phyloP scores from a whole-genome alignment of 331 rosid genomes.

The Prunus yedoensis region DNA sequence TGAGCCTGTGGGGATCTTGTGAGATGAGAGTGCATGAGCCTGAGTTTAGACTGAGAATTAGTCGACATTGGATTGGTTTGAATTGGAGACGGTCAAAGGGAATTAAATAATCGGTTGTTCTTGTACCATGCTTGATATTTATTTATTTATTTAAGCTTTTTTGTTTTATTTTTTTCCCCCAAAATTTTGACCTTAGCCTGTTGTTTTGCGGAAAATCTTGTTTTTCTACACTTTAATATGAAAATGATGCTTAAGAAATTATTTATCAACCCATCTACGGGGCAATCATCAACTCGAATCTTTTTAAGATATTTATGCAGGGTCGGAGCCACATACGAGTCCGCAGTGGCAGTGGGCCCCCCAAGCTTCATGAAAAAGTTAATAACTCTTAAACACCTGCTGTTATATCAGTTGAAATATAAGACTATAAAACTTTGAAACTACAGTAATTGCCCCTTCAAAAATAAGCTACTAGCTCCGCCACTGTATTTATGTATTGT shows the following conservation, averaged over 20 bases:
- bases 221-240: background rate
- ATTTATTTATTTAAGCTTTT: background rate
- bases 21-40: background rate
- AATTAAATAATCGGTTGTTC: background rate
- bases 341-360: too few species aligned
- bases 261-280: background rate
- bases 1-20: background rate
- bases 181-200: slow-evolving; percentile 3
- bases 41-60: background rate
- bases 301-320: too few species aligned
- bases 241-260: background rate
- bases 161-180: background rate
- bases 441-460: too few species aligned
- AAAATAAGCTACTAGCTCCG: too few species aligned
- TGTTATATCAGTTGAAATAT: too few species aligned
- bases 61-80: slow-evolving; percentile 14
- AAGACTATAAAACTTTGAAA: too few species aligned
- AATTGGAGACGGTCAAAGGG: background rate
- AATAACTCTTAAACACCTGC: too few species aligned
- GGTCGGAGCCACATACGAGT: too few species aligned
- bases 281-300: too few species aligned
- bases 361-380: too few species aligned
- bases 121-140: background rate
- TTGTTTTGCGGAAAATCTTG: background rate
- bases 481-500: too few species aligned